Percentiles rank a stretch among this genome's conserved stretches.
Conservation (phyloP, 73 alveolate genomes). For the Symbiodinium pilosum region DNA sequence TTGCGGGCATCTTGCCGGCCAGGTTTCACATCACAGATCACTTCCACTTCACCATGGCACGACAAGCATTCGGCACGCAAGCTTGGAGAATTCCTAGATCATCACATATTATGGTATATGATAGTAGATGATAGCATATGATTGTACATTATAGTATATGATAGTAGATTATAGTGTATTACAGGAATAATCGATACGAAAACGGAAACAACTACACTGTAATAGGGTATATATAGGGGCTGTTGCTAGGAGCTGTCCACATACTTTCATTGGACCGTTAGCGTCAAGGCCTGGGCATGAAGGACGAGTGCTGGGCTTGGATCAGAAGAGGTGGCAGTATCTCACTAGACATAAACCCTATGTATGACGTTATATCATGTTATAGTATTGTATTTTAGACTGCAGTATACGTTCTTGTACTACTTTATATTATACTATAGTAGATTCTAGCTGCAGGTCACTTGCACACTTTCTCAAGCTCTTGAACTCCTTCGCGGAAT, state of each 20-base stretch:
- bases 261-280: no score
- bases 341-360: no score
- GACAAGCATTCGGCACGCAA: slow-evolving; percentile 14
- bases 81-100: not conserved
- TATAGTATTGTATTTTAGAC: not conserved
- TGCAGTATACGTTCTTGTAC: no score
- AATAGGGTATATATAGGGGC: no score
- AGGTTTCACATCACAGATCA: slow-evolving; percentile 89
- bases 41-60: slow-evolving; percentile 87
- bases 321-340: no score
- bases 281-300: slow-evolving; percentile 60
- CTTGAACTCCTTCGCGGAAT: slow-evolving; percentile 66
- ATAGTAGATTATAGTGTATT: no score
- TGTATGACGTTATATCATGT: not conserved
- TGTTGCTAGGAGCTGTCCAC: no score
- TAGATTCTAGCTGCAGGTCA: slow-evolving; percentile 5
- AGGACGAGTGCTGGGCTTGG: slow-evolving; percentile 49
- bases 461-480: slow-evolving; percentile 55
- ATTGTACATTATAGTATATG: no score
- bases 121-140: not conserved
- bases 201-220: no score
- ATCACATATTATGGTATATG: not conserved
- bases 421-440: not conserved
- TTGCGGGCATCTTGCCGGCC: not conserved
- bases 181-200: no score